phyloP scores from a whole-genome alignment of 106 monocot genomes.

The Triglochin maritima region DNA sequence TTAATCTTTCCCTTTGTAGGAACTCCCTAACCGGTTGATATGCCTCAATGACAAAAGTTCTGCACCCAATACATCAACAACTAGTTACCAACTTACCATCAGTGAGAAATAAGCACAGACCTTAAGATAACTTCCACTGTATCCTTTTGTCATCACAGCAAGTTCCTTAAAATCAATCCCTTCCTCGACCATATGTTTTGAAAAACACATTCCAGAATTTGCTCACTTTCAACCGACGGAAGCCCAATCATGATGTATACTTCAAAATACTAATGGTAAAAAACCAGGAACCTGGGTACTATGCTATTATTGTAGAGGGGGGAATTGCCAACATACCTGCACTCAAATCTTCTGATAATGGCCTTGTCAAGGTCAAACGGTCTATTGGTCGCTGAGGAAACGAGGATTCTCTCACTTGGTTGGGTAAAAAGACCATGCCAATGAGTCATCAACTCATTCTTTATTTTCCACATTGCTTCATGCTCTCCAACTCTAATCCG shows the following conservation, averaged over 20 bases:
- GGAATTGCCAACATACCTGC: constrained; percentile 29
- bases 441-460: constrained; percentile 73
- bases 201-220: constrained; percentile 44
- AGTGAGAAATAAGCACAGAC: no score
- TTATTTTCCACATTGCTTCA: constrained; percentile 76
- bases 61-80: no score
- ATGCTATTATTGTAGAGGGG: background rate
- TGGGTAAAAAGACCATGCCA: constrained; percentile 81
- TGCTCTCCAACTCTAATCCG: constrained; percentile 62
- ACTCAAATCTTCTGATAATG: constrained; percentile 63
- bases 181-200: constrained; percentile 48
- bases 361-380: constrained; percentile 91
- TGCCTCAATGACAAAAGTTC: no score
- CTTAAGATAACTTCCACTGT: constrained; percentile 76
- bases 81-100: no score
- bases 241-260: constrained; percentile 72
- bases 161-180: constrained; percentile 60
- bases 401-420: constrained; percentile 52
- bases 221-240: constrained; percentile 47
- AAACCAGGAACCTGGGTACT: no score
- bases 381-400: constrained; percentile 68
- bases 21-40: no score
- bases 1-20: no score
- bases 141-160: constrained; percentile 69
- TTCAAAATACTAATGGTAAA: no score